A percentile compares a stretch with the other conserved stretches of the same genome.
phyloP scores from a whole-genome alignment of 2,329 filamentous ascomycete genomes.

The Bipolaris victoriae region DNA sequence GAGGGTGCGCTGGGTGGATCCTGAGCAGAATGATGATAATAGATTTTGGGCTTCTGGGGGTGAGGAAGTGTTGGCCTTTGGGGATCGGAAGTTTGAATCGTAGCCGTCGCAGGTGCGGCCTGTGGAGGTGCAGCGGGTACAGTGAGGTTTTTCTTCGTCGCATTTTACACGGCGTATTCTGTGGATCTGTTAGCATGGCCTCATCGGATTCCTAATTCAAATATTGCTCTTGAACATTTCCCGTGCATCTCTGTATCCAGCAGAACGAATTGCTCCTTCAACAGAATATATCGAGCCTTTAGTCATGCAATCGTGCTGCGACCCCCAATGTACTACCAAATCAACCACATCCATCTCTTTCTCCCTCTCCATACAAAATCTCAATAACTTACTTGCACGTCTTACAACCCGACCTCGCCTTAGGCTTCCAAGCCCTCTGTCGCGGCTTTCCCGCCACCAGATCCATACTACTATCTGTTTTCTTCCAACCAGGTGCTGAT shows the following conservation, averaged over 20 bases:
- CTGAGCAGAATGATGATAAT: neutral
- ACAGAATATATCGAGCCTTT: neutral
- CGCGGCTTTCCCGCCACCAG: constrained; percentile 17
- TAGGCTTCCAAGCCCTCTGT: constrained; percentile 26
- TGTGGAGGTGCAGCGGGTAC: constrained; percentile 40
- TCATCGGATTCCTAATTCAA: neutral
- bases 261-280: neutral
- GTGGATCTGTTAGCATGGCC: constrained; percentile 5
- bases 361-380: too few species aligned
- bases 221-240: neutral
- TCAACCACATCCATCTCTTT: too few species aligned
- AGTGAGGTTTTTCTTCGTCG: constrained; percentile 42
- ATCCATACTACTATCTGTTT: constrained; percentile 1
- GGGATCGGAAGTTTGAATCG: constrained; percentile 15
- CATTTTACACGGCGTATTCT: constrained; percentile 46
- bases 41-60: neutral
- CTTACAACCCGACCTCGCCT: constrained; percentile 24
- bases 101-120: constrained; percentile 45
- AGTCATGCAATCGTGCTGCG: neutral
- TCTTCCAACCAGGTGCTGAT: neutral
- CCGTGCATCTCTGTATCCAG: neutral
- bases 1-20: constrained; percentile 1
- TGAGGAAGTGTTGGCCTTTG: neutral
- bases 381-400: constrained; percentile 26
- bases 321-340: neutral